Evolutionary conservation across 768 basidiomycete genomes (phyloP).

Genomic region (Termitomyces sp.): DNA sequence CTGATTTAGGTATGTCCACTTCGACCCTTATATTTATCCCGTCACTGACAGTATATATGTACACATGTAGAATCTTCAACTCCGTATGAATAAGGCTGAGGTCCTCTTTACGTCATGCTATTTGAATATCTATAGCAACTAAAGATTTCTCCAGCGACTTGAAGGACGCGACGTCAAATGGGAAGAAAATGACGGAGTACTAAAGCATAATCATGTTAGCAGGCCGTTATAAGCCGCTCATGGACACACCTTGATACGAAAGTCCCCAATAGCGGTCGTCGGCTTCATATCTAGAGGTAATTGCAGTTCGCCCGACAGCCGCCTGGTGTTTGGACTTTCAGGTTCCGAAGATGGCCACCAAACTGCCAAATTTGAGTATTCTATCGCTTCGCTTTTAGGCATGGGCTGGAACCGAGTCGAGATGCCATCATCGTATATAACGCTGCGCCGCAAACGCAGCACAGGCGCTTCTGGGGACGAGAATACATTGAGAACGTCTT

Average conservation of each 20-base stretch:
- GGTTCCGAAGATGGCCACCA: slow-evolving; percentile 26
- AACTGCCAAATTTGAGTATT: slow-evolving; percentile 22
- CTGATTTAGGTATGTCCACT: background rate
- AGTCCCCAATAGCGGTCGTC: slow-evolving; percentile 31
- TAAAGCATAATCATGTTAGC: slow-evolving; percentile 9
- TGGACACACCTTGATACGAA: slow-evolving; percentile 29
- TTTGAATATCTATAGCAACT: slow-evolving; percentile 24
- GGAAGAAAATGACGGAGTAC: slow-evolving; percentile 34
- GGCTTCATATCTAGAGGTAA: slow-evolving; percentile 28
- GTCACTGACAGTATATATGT: background rate
- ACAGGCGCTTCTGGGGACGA: slow-evolving; percentile 26
- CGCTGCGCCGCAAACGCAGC: slow-evolving; percentile 24
- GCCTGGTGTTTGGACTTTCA: slow-evolving; percentile 8
- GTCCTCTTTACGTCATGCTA: slow-evolving; percentile 25
- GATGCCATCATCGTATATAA: slow-evolving; percentile 15
- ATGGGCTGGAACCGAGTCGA: background rate
- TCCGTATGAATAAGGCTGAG: background rate
- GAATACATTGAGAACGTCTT: slow-evolving; percentile 29
- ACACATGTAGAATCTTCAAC: background rate
- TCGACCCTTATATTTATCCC: background rate
- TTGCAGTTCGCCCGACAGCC: slow-evolving; percentile 32
- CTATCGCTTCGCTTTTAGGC: slow-evolving; percentile 21
- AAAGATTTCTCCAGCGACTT: slow-evolving; percentile 19
- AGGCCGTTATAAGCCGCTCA: background rate
- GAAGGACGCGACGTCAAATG: slow-evolving; percentile 28